Base-by-base conservation (phyloP, 805 yeast species). In the Nakazawaea anatomiae region DNA sequence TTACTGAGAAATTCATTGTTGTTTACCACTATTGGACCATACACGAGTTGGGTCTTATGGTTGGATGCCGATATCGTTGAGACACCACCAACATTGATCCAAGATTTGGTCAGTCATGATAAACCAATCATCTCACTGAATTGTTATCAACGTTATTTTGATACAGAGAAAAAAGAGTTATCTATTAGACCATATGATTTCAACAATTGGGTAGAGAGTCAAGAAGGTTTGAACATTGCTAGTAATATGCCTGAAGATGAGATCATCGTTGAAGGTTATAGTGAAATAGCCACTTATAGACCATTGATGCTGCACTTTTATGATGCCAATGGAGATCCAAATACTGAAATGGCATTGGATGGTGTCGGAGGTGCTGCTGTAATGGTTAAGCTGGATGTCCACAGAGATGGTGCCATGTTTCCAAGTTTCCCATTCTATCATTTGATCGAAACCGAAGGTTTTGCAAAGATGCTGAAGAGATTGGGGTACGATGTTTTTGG, bases 291-390 rank as follows among this genome's bases (percentile, higher is more conserved):
- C 46, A 94, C 99, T 1, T 94, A 87, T 66, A 80, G 99, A 68
- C 87, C 96, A 12, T 74, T 94, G 59, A 94, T 94, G 99, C 98
- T 96, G 0, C 83, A 85, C 61, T 80, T 82, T 65, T 87, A 86
- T 67, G 87, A 86, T 60, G 69, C 82, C 4, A 70, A 74, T 6
- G 94, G 87, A 30, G 84, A 83, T 52, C 53, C 62, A 10, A 73
- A 76, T 57, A 77, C 83, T 4, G 92, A 85, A 63, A 85, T 94
- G 87, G 80, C 79, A 44, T 75, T 94, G 53, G 98, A 94, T 66
- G 99, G 99, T 65, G 98, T 94, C 52, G 99, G 99, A 49, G 98
- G 97, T 55, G 96, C 97, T 27, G 96, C 97, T 42, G 83, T 96
- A 34, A 67, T 94, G 70, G 99, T 94, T 32, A 89, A 92, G 64